Base-by-base conservation (phyloP, 768 basidiomycete species). In the Lactarius hatsudake region DNA sequence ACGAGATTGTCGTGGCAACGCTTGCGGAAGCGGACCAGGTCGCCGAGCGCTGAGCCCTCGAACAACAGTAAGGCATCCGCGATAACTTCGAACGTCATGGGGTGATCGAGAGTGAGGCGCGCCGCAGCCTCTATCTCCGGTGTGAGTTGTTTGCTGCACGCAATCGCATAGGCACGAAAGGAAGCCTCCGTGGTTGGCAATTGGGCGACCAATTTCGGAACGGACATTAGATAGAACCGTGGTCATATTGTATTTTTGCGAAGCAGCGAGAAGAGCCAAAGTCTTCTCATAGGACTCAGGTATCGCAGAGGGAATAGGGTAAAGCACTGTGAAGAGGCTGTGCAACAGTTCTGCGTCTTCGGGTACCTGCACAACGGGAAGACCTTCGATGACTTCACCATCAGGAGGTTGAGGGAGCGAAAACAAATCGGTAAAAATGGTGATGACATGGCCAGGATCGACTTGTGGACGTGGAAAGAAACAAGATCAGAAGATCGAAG, bases 201-300 rank as follows among this genome's bases (percentile, higher is more conserved):
- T 7, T 18, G 17, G 17, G 17, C 40, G 40, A 17, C 17, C 40
- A 18, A 65, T 58, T 4, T 5, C 7, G 28, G 55, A 13, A 17
- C 55, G 55, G 8, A 56, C 17, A 28, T 5, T 0, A 28, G 30
- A 15, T 28, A 32, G 28, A 32, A 67, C 48, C 12, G 15, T 7
- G 17, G 15, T 18, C 17, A 42, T 42, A 4, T 42, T 18, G 3
- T 42, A 42, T 42, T 75, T 75, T 26, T 43, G 15, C 7, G 69
- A 70, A 2, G 72, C 73, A 3, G 63, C 62, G 23, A 73, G 61
- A 18, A 70, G 63, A 40, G 4, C 26, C 17, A 55, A 6, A 5
- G 65, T 40, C 17, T 18, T 30, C 4, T 65, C 59, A 9, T 48
- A 40, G 5, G 64, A 28, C 2, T 28, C 48, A 23, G 34, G 30